Percentiles rank a stretch among this genome's conserved stretches.
These are phyloP conservation scores for Isoetes taiwanensis DNA, from an alignment of 75 land plant species.

Conservation along the genomic window DNA sequence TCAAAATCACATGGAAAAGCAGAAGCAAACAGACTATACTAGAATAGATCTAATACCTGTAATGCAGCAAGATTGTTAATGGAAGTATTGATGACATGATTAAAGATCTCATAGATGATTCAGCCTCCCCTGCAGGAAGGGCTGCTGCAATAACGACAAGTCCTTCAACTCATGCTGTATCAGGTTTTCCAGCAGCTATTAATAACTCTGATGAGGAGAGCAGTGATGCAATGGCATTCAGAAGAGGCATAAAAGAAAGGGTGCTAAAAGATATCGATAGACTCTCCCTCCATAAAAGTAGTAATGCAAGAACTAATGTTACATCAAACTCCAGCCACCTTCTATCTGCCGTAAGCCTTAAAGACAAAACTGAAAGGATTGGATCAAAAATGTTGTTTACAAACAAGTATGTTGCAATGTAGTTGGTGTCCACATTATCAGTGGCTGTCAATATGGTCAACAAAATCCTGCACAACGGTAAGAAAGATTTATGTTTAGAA, in stretches of 20 bases:
- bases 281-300: conserved; percentile 28
- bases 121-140: no score
- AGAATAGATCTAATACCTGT: no score
- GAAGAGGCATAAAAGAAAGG: conserved; percentile 15
- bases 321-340: conserved; percentile 26
- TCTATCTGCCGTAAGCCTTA: conserved; percentile 20
- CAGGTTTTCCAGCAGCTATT: no score
- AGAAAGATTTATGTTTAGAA: no score
- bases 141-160: no score
- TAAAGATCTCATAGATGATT: no score
- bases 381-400: conserved; percentile 21
- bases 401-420: conserved; percentile 24
- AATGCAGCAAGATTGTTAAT: no score
- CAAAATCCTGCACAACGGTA: conserved; percentile 17
- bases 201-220: conserved; percentile 12
- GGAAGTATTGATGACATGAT: no score
- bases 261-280: conserved; percentile 10
- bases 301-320: conserved; percentile 21
- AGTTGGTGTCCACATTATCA: conserved; percentile 23
- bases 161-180: no score
- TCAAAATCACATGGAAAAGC: no score
- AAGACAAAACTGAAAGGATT: conserved; percentile 13
- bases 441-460: conserved; percentile 27
- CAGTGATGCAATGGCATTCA: conserved; percentile 18
- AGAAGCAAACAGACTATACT: no score